phyloP scores from a whole-genome alignment of 1,139 yeast genomes.

The Candida mesenterica region DNA sequence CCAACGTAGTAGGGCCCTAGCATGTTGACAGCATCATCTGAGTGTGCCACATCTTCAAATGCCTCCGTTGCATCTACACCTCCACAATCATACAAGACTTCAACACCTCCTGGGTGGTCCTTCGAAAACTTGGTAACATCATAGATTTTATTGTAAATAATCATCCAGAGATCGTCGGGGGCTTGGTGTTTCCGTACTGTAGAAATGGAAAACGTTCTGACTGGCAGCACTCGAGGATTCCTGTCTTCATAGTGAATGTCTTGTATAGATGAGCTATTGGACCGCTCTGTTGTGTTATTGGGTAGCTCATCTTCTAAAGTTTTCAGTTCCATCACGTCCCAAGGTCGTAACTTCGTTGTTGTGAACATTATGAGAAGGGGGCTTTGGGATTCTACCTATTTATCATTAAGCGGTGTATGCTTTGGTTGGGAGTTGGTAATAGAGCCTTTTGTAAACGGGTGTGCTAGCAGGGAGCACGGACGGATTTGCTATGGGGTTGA shows the following conservation, averaged over 20 bases:
- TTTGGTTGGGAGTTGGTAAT: too few relatives aligned
- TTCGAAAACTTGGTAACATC: constrained; percentile 50
- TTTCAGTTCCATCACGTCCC: not conserved
- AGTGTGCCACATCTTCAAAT: constrained; percentile 53
- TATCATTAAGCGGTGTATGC: not conserved
- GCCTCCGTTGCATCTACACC: constrained; percentile 72
- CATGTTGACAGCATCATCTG: constrained; percentile 43
- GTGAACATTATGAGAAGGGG: not conserved
- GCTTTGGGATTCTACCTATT: not conserved
- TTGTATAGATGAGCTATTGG: not conserved
- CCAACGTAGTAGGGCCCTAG: constrained; percentile 40
- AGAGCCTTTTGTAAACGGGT: too few relatives aligned
- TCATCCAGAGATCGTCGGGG: constrained; percentile 63
- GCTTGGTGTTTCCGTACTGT: constrained; percentile 42
- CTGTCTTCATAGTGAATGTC: not conserved
- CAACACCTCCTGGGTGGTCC: constrained; percentile 70
- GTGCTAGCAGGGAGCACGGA: too few relatives aligned
- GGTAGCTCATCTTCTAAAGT: not conserved
- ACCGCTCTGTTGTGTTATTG: not conserved
- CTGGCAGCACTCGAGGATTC: too few relatives aligned
- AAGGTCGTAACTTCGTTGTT: not conserved
- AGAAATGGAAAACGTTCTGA: constrained; percentile 23
- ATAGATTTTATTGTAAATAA: constrained; percentile 61
- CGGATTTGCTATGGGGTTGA: too few relatives aligned
- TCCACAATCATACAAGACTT: constrained; percentile 64